A percentile compares a stretch with the other conserved stretches of the same genome.
Conservation (phyloP, 164 flowering plant species). For the Vitis labrusca region DNA sequence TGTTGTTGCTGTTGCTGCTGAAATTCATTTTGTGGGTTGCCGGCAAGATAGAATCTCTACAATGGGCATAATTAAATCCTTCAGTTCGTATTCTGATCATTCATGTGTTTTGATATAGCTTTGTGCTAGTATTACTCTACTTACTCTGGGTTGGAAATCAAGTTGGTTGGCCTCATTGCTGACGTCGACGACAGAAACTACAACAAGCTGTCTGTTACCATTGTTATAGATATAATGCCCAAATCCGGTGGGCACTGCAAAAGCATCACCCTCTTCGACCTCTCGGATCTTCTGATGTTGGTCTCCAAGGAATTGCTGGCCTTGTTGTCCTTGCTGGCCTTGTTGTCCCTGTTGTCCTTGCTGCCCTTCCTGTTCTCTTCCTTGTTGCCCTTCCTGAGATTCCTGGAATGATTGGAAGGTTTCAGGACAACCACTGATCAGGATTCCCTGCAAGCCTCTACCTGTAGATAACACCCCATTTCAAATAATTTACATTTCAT, state of each 20-base stretch:
- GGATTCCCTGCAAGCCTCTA: slow-evolving; percentile 36
- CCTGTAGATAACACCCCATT: slow-evolving; percentile 31
- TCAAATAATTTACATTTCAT: background rate
- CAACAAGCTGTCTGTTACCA: slow-evolving; percentile 41
- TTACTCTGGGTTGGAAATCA: slow-evolving; percentile 47
- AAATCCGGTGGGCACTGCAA: slow-evolving; percentile 63
- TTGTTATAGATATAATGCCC: slow-evolving; percentile 60
- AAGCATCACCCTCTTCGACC: slow-evolving; percentile 47
- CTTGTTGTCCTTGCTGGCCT: background rate
- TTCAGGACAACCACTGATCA: slow-evolving; percentile 68
- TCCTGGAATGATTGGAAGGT: slow-evolving; percentile 36
- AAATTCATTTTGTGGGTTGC: slow-evolving; percentile 16
- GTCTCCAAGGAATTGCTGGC: slow-evolving; percentile 22
- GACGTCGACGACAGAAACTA: slow-evolving; percentile 44
- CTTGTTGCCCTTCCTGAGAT: background rate
- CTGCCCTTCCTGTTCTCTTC: background rate
- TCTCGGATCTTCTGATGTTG: slow-evolving; percentile 62
- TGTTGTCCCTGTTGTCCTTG: background rate
- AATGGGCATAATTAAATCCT: background rate
- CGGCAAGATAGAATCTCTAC: slow-evolving; percentile 48
- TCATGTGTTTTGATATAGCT: background rate
- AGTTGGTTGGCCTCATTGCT: slow-evolving; percentile 63
- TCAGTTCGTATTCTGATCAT: background rate
- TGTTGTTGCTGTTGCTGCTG: background rate
- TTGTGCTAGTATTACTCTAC: background rate